These are phyloP conservation scores for Arabidopsis suecica DNA, from an alignment of 345 rosid genomes.

Conservation along the genomic window DNA sequence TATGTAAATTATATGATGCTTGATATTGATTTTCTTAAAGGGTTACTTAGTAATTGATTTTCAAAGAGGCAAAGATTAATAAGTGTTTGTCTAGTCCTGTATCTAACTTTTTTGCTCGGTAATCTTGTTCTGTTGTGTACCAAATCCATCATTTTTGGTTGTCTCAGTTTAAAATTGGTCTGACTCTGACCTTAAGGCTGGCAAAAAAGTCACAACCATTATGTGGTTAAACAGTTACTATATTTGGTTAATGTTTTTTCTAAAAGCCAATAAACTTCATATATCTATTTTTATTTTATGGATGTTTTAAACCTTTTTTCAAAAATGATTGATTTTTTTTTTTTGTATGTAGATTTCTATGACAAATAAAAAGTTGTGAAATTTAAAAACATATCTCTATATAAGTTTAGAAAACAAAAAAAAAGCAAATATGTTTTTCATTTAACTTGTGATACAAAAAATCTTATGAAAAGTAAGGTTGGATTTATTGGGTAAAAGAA, in stretches of 20 bases:
- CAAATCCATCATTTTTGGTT: background rate
- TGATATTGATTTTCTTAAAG: background rate
- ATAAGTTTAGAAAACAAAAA: too few relatives aligned
- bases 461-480: background rate
- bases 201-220: background rate
- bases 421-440: background rate
- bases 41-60: background rate
- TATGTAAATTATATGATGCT: background rate
- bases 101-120: background rate
- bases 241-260: background rate
- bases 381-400: background rate
- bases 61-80: background rate
- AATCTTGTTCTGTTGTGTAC: background rate
- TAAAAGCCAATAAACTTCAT: background rate
- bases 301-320: background rate
- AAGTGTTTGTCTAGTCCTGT: background rate
- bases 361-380: background rate
- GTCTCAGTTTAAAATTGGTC: background rate
- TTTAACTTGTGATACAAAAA: background rate
- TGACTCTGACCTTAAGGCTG: background rate
- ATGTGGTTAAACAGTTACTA: background rate
- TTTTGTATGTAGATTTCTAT: background rate
- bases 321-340: background rate
- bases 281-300: too few relatives aligned
- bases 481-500: background rate